A percentile compares a stretch with the other conserved stretches of the same genome.
Conservation (phyloP, 1,284 basidiomycete species). For the Melampsora americana region DNA sequence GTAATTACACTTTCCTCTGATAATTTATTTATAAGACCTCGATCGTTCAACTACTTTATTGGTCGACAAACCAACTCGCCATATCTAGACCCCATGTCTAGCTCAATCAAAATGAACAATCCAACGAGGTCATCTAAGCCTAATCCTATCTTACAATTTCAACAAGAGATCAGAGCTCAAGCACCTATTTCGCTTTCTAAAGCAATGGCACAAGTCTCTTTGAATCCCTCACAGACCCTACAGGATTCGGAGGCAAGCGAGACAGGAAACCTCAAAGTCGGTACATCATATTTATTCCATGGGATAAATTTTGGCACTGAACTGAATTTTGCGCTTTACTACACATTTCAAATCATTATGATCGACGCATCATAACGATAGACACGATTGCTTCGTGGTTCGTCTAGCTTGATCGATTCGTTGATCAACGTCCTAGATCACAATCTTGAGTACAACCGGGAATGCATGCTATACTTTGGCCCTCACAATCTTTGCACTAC, state of each 20-base stretch:
- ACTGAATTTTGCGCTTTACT: background rate
- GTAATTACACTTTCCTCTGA: background rate
- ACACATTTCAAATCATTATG: background rate
- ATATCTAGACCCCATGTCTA: background rate
- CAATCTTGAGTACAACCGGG: conserved; percentile 20
- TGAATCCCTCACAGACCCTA: background rate
- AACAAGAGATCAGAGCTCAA: conserved; percentile 11
- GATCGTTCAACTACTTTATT: background rate
- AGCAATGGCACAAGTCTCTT: background rate
- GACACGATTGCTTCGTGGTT: conserved; percentile 23
- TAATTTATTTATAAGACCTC: background rate
- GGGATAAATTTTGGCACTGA: background rate
- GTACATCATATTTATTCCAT: background rate
- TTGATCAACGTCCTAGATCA: conserved; percentile 9
- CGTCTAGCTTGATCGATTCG: conserved; percentile 9
- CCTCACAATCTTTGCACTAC: conserved; percentile 24
- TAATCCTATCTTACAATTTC: conserved; percentile 6
- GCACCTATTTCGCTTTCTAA: background rate
- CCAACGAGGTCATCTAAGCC: background rate
- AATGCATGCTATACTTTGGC: conserved; percentile 34
- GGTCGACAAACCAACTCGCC: background rate
- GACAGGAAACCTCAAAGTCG: background rate
- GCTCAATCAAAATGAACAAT: background rate
- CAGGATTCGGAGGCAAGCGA: background rate
- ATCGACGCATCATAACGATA: background rate